A percentile compares a stretch with the other conserved stretches of the same genome.
These are phyloP conservation scores for Trapa bicornis DNA, from an alignment of 345 rosid species.

Conservation along the genomic window DNA sequence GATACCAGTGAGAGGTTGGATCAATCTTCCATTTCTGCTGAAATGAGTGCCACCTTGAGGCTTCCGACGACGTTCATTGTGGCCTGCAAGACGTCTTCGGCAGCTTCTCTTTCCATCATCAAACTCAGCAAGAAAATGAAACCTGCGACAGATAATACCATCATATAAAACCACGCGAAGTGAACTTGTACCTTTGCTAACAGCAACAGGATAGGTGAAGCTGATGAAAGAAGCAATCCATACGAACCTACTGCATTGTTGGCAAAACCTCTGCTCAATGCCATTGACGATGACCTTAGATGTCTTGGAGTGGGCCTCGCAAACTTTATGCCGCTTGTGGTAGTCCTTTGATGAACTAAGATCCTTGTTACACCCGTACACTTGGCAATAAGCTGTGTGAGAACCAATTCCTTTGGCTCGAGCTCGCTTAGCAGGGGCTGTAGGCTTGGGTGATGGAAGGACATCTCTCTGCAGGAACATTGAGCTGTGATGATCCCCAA, in stretches of 20 bases:
- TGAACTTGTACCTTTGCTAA: not conserved
- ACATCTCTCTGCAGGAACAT: conserved; percentile 6
- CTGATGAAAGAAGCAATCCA: not conserved
- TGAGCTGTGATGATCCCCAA: conserved; percentile 14
- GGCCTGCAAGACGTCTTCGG: conserved; percentile 79
- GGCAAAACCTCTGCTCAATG: conserved; percentile 47
- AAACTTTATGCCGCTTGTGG: conserved; percentile 47
- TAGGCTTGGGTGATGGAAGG: conserved; percentile 16
- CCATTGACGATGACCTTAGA: conserved; percentile 42
- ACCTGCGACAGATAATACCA: conserved; percentile 29
- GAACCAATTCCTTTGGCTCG: conserved; percentile 19
- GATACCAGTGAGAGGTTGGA: conserved; percentile 40
- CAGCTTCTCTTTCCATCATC: conserved; percentile 90
- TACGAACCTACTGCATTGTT: conserved; percentile 50
- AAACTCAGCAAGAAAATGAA: conserved; percentile 80
- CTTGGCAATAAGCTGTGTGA: conserved; percentile 33
- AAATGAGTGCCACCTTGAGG: conserved; percentile 36
- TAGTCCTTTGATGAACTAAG: conserved; percentile 46
- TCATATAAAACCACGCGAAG: too few relatives aligned
- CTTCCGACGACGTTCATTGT: conserved; percentile 79
- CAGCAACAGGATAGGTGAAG: not conserved
- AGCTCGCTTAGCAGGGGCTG: conserved; percentile 25
- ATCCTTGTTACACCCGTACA: conserved; percentile 43
- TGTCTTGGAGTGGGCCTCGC: conserved; percentile 48
- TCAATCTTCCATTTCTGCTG: conserved; percentile 32